A percentile compares a stretch with the other conserved stretches of the same genome.
Evolutionary conservation across 2,329 filamentous ascomycete genomes (phyloP).

Genomic region (Parastagonospora avenae): DNA sequence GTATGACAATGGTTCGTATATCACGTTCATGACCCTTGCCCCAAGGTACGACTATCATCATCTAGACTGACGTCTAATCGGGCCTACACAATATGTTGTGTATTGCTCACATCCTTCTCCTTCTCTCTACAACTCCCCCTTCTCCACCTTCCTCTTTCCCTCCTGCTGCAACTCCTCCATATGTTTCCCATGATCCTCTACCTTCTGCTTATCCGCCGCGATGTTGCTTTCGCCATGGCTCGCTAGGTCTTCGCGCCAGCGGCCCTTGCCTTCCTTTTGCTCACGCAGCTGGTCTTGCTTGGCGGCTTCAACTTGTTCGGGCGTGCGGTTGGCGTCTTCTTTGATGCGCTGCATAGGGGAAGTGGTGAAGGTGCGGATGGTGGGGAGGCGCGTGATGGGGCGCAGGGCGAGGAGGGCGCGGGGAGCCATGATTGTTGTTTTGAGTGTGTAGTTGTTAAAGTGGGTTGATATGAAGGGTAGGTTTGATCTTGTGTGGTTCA

Average conservation of each 20-base stretch:
- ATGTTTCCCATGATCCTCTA: constrained; percentile 50
- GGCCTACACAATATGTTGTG: too few species aligned
- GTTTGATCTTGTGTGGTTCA: not conserved
- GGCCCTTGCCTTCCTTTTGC: constrained; percentile 49
- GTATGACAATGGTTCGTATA: too few species aligned
- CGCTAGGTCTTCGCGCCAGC: constrained; percentile 52
- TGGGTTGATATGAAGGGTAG: not conserved
- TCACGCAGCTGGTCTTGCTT: constrained; percentile 54
- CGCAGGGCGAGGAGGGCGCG: constrained; percentile 11
- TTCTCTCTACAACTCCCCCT: constrained; percentile 34
- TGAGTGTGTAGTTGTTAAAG: not conserved
- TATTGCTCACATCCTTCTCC: not conserved
- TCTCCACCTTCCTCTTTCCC: constrained; percentile 48
- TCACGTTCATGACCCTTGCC: too few species aligned
- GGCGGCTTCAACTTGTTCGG: constrained; percentile 48
- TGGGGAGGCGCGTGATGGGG: constrained; percentile 1
- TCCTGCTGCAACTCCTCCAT: constrained; percentile 54
- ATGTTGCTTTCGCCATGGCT: constrained; percentile 49
- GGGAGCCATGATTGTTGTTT: constrained; percentile 17
- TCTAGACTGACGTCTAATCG: too few species aligned
- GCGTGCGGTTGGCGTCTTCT: constrained; percentile 47
- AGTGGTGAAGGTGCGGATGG: constrained; percentile 36
- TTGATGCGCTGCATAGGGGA: constrained; percentile 44
- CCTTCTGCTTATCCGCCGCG: constrained; percentile 50
- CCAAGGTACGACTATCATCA: too few species aligned